Base-by-base conservation (phyloP, 2,329 filamentous ascomycete species). In the Monilinia fructicola region DNA sequence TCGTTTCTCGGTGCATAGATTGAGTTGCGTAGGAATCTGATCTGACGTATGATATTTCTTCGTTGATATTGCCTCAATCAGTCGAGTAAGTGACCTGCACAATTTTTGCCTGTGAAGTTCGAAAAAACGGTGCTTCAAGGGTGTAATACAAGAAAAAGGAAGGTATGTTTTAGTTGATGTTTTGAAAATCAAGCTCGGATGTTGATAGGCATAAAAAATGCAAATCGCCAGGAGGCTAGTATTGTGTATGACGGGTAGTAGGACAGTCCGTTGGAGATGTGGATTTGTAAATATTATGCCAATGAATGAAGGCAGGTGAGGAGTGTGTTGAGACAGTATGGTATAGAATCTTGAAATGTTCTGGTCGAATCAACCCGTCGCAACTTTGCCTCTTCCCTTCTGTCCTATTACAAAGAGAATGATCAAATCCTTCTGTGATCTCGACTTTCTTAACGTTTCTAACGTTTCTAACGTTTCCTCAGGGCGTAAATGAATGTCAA, bases 31-130 rank as follows among this genome's bases (percentile, higher is more conserved):
- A 42, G 40, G 50, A 28, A n/a, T 53, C 5, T 42, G 55, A 35
- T n/a, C 21, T 18, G 16, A 23, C 26, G n/a, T 55, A 31, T 54
- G 38, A 21, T 28, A 14, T 28, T 16, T 46, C 52, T 54, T 54
- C 35, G 31, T 31, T 18, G 14, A 46, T 66, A 31, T 23, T 23
- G 23, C 16, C 44, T 61, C 54, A 54, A 46, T 42, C 40, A 42
- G 18, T 65, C 44, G 63, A 46, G 21, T 21, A n/a, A 21, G 21
- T 65, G 64, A 16, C 64, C 64, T 66, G 64, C 64, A 66, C 56
- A 18, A 42, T 28, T 53, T 53, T 62, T 53, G 48, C n/a, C n/a
- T 56, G 31, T 60, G 35, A 14, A 38, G 28, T 31, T 52, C 28
- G 21, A 31, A 42, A 48, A 23, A 16, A 60, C 26, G 58, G 31